Conservation (phyloP, 495 filamentous ascomycete genomes). For the Penicillium mononematosum region DNA sequence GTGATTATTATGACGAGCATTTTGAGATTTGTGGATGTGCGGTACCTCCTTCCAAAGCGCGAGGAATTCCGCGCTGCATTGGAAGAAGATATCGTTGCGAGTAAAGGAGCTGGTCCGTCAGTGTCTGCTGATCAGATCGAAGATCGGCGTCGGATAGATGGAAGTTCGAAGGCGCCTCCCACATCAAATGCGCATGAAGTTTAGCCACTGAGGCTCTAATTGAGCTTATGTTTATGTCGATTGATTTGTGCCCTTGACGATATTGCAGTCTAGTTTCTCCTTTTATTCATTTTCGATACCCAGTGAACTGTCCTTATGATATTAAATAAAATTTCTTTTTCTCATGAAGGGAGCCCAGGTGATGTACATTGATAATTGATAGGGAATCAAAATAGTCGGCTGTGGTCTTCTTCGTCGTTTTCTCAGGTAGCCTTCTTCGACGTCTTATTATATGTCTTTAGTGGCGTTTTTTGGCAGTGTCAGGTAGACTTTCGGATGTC, state of each 20-base stretch:
- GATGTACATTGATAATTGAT: not conserved
- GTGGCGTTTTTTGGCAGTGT: no score
- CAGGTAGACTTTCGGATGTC: no score
- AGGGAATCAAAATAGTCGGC: not conserved
- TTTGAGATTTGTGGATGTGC: conserved; percentile 29
- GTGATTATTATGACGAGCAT: conserved; percentile 33
- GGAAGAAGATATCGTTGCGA: conserved; percentile 17
- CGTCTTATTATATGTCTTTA: no score
- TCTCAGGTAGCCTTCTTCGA: no score
- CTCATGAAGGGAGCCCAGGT: not conserved
- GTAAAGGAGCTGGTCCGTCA: conserved; percentile 15
- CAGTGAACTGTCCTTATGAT: not conserved
- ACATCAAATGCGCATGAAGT: conserved; percentile 7
- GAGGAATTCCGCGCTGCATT: conserved; percentile 23
- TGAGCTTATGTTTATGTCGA: not conserved
- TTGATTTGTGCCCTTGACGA: not conserved
- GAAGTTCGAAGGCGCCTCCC: conserved; percentile 1
- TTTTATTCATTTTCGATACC: not conserved
- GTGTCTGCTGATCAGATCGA: not conserved
- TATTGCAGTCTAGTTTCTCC: not conserved
- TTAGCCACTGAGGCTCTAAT: not conserved
- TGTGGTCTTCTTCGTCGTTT: no score
- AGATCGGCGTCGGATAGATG: not conserved
- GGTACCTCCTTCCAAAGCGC: conserved; percentile 30
- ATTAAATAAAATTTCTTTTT: not conserved